Base-by-base conservation (phyloP, 2,329 filamentous ascomycete species). In the Cladobotryum mycophilum region DNA sequence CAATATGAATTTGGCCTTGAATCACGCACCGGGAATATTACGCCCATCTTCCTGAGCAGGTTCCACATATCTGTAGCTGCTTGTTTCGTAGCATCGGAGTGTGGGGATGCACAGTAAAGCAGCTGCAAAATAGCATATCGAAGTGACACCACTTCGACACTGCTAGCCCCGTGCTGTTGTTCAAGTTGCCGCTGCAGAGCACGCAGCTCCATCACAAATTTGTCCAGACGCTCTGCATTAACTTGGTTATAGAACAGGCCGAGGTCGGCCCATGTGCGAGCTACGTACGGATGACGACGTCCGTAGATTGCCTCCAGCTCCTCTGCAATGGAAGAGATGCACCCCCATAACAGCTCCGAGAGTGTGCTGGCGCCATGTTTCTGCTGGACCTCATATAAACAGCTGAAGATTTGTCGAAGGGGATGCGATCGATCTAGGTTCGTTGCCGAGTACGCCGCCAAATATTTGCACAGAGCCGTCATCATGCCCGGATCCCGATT, bases 291-390 rank as follows among this genome's bases (percentile, higher is more conserved):
- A 47, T 74, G 71, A 4, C 65, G 64, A 30, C 68, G 64, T 15
- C 71, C 66, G 53, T 74, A 73, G 25, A 73, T 72, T 30, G 69
- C 69, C 47, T 74, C 71, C 15, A 74, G 57, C 54, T 74, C 71
- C 45, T 74, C 71, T 2, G 70, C 69, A 51, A 74, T 67, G 2
- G 67, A 65, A 2, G 71, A 67, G 35, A 69, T 65, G 45, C 69
- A 71, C 37, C 61, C 64, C 69, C 70, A 72, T 2, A 74, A 58
- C 12, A 74, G 57, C 47, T 74, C 70, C 5, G 71, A 74, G n/a
- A 74, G 58, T 8, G 68, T 71, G 3, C 57, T 58, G 7, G 71
- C 62, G 2, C 71, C 71, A 51, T 74, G 71, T 40, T 72, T 73
- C 51, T 74, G 71, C 50, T 73, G 70, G 5, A 74, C 67, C 36